Evolutionary conservation across 2,329 filamentous ascomycete genomes (phyloP).

Genomic region (Claviceps digitariae): DNA sequence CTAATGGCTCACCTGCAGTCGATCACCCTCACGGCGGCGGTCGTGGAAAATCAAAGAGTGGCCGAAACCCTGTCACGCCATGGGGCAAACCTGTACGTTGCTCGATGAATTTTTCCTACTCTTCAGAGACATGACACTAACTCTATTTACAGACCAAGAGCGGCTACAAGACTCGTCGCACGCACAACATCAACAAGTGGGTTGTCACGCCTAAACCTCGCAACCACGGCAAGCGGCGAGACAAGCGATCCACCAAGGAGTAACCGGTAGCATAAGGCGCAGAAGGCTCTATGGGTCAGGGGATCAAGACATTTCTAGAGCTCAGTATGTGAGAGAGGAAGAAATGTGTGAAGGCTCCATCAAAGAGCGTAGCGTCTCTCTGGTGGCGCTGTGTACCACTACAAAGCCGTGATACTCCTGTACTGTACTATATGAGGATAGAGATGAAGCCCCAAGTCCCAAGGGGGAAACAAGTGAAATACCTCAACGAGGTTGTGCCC

Average conservation of each 20-base stretch:
- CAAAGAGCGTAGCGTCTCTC: not conserved
- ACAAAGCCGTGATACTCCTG: not conserved
- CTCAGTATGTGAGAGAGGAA: too few species aligned
- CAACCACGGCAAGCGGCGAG: constrained; percentile 81
- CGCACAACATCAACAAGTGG: constrained; percentile 81
- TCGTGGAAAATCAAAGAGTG: constrained; percentile 98
- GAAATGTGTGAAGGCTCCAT: not conserved
- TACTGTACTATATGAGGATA: constrained; percentile 3
- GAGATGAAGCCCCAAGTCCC: not conserved
- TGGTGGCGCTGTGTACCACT: constrained; percentile 1
- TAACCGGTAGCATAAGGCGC: constrained; percentile 3
- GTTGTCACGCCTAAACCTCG: constrained; percentile 72
- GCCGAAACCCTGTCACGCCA: constrained; percentile 83
- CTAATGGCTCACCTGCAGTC: constrained; percentile 30
- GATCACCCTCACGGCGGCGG: constrained; percentile 99
- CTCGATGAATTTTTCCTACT: not conserved
- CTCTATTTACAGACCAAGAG: constrained; percentile 48
- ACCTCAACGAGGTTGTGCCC: not conserved
- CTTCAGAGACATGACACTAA: not conserved
- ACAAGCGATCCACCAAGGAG: constrained; percentile 36
- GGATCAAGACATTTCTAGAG: too few species aligned
- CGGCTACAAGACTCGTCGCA: constrained; percentile 83
- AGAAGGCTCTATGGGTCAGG: not conserved
- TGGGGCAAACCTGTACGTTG: constrained; percentile 85
- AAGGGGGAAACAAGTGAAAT: not conserved